Base-by-base conservation (phyloP, 148 eudicot species). In the Drosera capensis region DNA sequence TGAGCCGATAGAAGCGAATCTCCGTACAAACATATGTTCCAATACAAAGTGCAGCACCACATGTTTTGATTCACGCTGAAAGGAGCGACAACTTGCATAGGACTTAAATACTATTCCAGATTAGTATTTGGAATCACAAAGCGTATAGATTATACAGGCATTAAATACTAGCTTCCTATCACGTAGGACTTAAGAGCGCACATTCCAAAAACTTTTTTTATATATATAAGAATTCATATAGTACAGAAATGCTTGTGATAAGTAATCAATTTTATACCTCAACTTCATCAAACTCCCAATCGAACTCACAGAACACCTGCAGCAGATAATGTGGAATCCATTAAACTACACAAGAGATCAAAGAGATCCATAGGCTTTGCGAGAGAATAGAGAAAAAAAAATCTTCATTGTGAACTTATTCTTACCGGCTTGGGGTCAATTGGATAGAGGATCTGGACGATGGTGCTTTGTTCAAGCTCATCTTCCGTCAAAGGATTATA, bases 231-330 rank as follows among this genome's bases (percentile, higher is more conserved):
- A n/a, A n/a, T n/a, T 28, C 31, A 28, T 28, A 28, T 28, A 28
- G 31, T 28, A 28, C 6, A 9, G 31, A 9, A 3, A 9, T 28
- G 31, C 31, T 28, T 37, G 3, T 5, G 2, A 49, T 9, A 9
- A 14, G 5, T 30, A 16, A 51, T 14, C 7, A 51, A 23, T 39
- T 46, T n/a, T 26, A 14, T 73, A 90, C 99, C 93, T 90, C 88
- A 38, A 75, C 58, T 52, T 90, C 99, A 70, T 90, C 99, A 23
- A 90, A 47, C 20, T 90, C 99, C 99, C 99, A 90, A 70, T 90
- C 99, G 66, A 78, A 90, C 56, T 84, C 93, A 23, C 80, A 65
- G 23, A 84, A 41, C 18, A 84, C 76, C 99, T 90, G 76, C 46
- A 80, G 56, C 14, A n/a, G 19, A 15, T 2, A 41, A 41, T 17